Percentiles rank a stretch among this genome's conserved stretches.
phyloP scores from a whole-genome alignment of 352 stramenopile genomes.

The Pythium pyrilobum region DNA sequence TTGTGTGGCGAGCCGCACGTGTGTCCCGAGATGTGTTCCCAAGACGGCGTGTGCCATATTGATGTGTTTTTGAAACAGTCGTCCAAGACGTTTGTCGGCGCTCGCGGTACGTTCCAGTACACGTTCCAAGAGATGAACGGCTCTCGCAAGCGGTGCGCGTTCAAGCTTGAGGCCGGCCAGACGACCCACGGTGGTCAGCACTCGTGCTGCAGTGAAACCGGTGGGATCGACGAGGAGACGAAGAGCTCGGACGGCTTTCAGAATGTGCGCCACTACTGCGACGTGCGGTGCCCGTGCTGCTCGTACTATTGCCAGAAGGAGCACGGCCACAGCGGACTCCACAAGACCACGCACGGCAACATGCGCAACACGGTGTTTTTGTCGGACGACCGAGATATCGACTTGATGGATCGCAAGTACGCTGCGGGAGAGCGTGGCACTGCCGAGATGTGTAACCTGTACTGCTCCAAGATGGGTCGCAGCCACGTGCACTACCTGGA shows the following conservation, averaged over 20 bases:
- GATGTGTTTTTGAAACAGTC: slow-evolving; percentile 69
- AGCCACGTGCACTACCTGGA: slow-evolving; percentile 71
- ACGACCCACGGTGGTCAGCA: slow-evolving; percentile 41
- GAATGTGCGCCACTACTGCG: slow-evolving; percentile 55
- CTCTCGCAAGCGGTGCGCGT: slow-evolving; percentile 50
- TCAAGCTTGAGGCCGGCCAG: slow-evolving; percentile 31
- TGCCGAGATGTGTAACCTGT: slow-evolving; percentile 80
- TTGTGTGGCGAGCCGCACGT: slow-evolving; percentile 53
- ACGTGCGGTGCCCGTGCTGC: slow-evolving; percentile 63
- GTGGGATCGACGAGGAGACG: slow-evolving; percentile 10
- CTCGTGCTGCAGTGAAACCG: slow-evolving; percentile 28
- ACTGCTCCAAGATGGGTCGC: slow-evolving; percentile 75
- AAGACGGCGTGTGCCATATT: slow-evolving; percentile 60
- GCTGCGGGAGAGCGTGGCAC: slow-evolving; percentile 50
- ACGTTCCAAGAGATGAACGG: slow-evolving; percentile 82
- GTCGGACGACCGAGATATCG: slow-evolving; percentile 47
- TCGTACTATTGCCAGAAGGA: slow-evolving; percentile 74
- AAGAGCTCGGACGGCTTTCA: not conserved
- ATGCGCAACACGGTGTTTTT: slow-evolving; percentile 78
- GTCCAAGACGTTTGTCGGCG: slow-evolving; percentile 56
- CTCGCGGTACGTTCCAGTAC: slow-evolving; percentile 58
- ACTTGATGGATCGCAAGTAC: slow-evolving; percentile 74
- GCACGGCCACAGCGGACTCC: slow-evolving; percentile 38
- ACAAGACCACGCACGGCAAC: slow-evolving; percentile 73
- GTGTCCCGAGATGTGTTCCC: slow-evolving; percentile 47